A percentile compares a stretch with the other conserved stretches of the same genome.
Evolutionary conservation across 345 rosid genomes (phyloP).

Genomic region (Eutrema heterophyllum): DNA sequence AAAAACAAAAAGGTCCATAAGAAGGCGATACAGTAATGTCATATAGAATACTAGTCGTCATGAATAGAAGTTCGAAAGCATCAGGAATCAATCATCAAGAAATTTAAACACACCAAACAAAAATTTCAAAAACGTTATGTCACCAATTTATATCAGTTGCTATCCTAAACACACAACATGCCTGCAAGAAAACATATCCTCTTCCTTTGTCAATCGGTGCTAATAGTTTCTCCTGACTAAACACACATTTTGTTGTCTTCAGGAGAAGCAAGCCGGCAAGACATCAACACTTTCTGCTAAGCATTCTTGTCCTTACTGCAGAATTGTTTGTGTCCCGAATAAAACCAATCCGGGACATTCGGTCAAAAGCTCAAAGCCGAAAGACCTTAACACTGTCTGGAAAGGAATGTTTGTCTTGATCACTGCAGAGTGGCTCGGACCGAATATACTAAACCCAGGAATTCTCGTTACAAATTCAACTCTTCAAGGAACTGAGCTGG

Average conservation of each 20-base stretch:
- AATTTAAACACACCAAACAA: background rate
- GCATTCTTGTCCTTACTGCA: background rate
- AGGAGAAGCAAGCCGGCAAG: background rate
- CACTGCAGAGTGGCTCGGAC: background rate
- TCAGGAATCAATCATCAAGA: background rate
- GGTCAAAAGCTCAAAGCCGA: background rate
- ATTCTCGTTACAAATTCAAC: background rate
- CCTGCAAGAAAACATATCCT: background rate
- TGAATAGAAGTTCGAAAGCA: background rate
- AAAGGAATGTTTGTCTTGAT: background rate
- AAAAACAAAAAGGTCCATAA: background rate
- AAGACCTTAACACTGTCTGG: background rate
- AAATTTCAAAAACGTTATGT: background rate
- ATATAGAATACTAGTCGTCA: background rate
- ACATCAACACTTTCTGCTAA: background rate
- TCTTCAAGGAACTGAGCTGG: background rate
- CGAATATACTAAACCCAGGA: background rate
- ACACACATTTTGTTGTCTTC: background rate
- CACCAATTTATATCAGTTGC: background rate
- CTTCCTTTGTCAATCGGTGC: background rate
- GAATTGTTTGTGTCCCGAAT: background rate
- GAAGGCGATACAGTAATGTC: background rate
- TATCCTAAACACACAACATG: constrained; percentile 8
- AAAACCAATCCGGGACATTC: background rate
- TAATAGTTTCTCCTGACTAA: background rate